phyloP scores from a whole-genome alignment of 2,329 filamentous ascomycete genomes.

The Colletotrichum sp. region DNA sequence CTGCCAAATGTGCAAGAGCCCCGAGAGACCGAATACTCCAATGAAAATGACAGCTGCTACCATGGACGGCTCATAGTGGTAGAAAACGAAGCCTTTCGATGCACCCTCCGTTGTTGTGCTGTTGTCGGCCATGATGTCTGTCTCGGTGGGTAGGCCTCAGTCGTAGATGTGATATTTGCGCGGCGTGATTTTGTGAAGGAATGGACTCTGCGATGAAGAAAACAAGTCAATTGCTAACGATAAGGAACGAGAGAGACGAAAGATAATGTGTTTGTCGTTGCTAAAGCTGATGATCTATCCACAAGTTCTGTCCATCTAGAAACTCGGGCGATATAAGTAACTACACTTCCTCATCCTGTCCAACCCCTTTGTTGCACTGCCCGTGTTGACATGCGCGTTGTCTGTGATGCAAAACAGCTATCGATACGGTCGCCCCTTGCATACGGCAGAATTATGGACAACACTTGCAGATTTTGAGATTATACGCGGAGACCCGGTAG shows the following conservation, averaged over 20 bases:
- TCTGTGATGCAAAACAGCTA: background rate
- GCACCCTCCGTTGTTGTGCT: background rate
- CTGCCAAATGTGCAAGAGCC: constrained; percentile 43
- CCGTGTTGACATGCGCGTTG: background rate
- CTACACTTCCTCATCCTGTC: background rate
- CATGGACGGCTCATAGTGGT: constrained; percentile 53
- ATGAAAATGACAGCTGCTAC: constrained; percentile 47
- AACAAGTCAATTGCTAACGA: background rate
- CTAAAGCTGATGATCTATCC: background rate
- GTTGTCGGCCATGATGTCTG: background rate
- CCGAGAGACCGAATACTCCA: constrained; percentile 44
- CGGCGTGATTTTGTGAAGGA: background rate
- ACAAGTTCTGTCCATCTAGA: background rate
- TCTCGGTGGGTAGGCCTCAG: background rate
- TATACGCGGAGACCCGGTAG: constrained; percentile 12
- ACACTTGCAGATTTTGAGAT: constrained; percentile 6
- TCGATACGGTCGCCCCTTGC: background rate
- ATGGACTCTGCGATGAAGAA: background rate
- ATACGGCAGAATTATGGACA: background rate
- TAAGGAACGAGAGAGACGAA: background rate
- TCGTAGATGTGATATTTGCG: background rate
- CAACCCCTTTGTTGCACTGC: background rate
- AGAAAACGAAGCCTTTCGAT: constrained; percentile 30
- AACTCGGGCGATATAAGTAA: background rate
- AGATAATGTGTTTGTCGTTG: background rate